Evolutionary conservation across 2,329 filamentous ascomycete species (phyloP).

Genomic region (Penicillium vulpinum): DNA sequence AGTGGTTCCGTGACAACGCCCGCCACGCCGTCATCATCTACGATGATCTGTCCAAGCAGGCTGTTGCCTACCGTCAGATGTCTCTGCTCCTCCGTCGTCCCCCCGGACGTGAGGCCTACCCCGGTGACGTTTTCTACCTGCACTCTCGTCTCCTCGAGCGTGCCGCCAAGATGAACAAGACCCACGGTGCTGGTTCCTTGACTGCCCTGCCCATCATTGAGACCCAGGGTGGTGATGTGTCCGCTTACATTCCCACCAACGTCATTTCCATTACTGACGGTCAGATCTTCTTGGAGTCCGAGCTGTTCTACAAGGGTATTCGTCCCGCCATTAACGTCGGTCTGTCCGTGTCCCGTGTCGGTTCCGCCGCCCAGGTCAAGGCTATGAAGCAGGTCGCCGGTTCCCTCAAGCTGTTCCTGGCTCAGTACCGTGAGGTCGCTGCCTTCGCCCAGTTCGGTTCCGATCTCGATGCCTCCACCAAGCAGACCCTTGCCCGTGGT

Average conservation of each 20-base stretch:
- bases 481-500: slow-evolving; percentile 97
- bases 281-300: slow-evolving; percentile 99
- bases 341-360: slow-evolving; percentile 99
- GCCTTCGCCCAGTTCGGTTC: slow-evolving; percentile 99
- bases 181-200: slow-evolving; percentile 91
- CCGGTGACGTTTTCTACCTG: slow-evolving; percentile 98
- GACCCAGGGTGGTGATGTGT: slow-evolving; percentile 99
- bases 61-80: slow-evolving; percentile 98
- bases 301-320: slow-evolving; percentile 99
- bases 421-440: slow-evolving; percentile 99
- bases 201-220: slow-evolving; percentile 98
- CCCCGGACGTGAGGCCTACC: slow-evolving; percentile 98
- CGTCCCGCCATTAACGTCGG: slow-evolving; percentile 99
- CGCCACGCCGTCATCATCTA: slow-evolving; percentile 88
- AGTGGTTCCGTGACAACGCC: slow-evolving; percentile 79
- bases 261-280: slow-evolving; percentile 99
- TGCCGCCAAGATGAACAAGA: slow-evolving; percentile 98
- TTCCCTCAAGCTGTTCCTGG: slow-evolving; percentile 99
- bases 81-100: slow-evolving; percentile 96
- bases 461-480: slow-evolving; percentile 96
- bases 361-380: slow-evolving; percentile 98
- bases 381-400: slow-evolving; percentile 99
- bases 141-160: slow-evolving; percentile 99
- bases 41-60: slow-evolving; percentile 97
- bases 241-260: slow-evolving; percentile 99